A percentile compares a stretch with the other conserved stretches of the same genome.
phyloP scores from a whole-genome alignment of 345 rosid genomes.

The Brassica incana region DNA sequence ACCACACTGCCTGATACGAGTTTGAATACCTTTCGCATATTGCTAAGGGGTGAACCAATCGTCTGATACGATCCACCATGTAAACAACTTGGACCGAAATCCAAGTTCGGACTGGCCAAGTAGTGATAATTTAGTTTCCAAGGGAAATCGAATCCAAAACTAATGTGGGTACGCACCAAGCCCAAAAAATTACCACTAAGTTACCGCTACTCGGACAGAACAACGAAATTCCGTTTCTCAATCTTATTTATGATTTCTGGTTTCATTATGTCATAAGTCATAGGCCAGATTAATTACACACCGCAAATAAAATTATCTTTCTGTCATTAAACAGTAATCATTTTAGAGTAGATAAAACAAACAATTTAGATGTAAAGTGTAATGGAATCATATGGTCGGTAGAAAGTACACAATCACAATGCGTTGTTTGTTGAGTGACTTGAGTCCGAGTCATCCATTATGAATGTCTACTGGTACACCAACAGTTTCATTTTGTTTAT shows the following conservation, averaged over 20 bases:
- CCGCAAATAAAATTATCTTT: not conserved
- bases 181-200: no score
- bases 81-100: no score
- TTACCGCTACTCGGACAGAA: no score
- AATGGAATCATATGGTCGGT: conserved; percentile 27
- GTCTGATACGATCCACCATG: no score
- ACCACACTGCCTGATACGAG: no score
- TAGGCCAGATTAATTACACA: not conserved
- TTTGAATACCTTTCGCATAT: no score
- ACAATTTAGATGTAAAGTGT: conserved; percentile 10
- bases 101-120: no score
- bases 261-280: not conserved
- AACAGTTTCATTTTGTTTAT: conserved; percentile 17
- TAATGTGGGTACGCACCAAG: no score
- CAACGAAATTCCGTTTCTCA: not conserved
- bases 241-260: not conserved
- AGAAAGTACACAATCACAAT: conserved; percentile 32
- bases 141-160: no score
- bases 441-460: conserved; percentile 37
- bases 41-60: no score
- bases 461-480: conserved; percentile 7
- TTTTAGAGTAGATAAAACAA: not conserved
- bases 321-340: not conserved
- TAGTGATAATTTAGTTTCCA: no score
- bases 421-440: conserved; percentile 31